A percentile compares a stretch with the other conserved stretches of the same genome.
Evolutionary conservation across 1,284 basidiomycete species (phyloP).

Genomic region (Thecaphora frezii): DNA sequence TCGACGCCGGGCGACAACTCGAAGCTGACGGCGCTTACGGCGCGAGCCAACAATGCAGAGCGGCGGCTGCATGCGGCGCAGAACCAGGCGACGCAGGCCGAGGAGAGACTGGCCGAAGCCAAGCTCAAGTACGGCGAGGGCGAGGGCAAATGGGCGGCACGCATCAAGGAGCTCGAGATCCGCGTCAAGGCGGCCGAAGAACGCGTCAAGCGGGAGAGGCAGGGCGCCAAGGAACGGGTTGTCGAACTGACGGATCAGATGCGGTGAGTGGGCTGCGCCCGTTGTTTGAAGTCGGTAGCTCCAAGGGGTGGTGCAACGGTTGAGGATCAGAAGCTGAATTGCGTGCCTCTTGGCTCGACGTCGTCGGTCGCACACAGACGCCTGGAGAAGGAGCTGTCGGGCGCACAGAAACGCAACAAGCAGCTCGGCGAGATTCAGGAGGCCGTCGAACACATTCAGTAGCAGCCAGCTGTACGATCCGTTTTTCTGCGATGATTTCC

Average conservation of each 20-base stretch:
- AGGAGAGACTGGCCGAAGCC: slow-evolving; percentile 86
- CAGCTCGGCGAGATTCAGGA: slow-evolving; percentile 3
- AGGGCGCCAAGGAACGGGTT: slow-evolving; percentile 83
- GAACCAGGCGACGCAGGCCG: slow-evolving; percentile 77
- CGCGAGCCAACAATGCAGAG: slow-evolving; percentile 63
- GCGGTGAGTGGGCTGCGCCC: slow-evolving; percentile 7
- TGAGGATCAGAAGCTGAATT: too few relatives aligned
- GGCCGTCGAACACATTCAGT: slow-evolving; percentile 2
- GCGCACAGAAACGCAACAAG: slow-evolving; percentile 2
- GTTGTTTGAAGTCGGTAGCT: neutral
- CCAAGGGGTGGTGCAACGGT: neutral
- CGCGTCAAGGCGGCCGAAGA: slow-evolving; percentile 83
- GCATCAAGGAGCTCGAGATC: slow-evolving; percentile 72
- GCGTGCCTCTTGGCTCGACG: too few relatives aligned
- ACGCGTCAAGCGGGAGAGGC: slow-evolving; percentile 88
- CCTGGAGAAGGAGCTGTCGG: slow-evolving; percentile 6
- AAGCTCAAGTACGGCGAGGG: slow-evolving; percentile 59
- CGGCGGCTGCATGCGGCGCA: slow-evolving; percentile 76
- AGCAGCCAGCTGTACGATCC: too few relatives aligned
- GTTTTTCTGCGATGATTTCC: too few relatives aligned
- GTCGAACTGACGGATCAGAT: slow-evolving; percentile 60
- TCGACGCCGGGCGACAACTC: slow-evolving; percentile 37
- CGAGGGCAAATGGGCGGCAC: slow-evolving; percentile 49
- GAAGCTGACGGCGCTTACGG: slow-evolving; percentile 40
- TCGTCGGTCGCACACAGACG: too few relatives aligned